Base-by-base conservation (phyloP, 192 early-diverging fungal genomes). In the Chytriomyces sp. region DNA sequence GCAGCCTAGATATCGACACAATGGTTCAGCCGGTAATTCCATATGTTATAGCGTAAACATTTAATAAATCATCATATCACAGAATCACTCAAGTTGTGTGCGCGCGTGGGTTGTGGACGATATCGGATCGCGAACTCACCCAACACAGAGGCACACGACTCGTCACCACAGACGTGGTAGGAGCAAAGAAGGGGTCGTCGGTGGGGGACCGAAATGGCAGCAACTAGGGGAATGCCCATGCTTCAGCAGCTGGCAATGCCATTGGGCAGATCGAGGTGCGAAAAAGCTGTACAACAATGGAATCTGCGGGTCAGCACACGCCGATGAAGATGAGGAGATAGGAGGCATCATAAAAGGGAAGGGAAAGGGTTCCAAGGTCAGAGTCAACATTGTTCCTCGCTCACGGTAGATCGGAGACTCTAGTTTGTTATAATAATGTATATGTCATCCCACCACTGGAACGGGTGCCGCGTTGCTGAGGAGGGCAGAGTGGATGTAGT, bases 1-100 rank as follows among this genome's bases (percentile, higher is more conserved):
- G 34, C 65, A 68, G 65, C 65, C 65, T 68, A 56, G n/a, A 38
- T 55, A 31, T 68, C 65, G 28, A 55, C 65, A 64, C 49, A 41
- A 44, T 31, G n/a, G 52, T 32, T 62, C 65, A 55, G 65, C 52
- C 65, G 65, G 65, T 68, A 68, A 68, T 68, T 68, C 65, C 65
- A 68, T 31, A 31, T 31, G 33, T 32, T 38, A 39, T 68, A 32
- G 31, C 56, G 31, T 30, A 32, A 68, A 30, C 12, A 68, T 26
- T n/a, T 39, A 10, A 55, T 33, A n/a, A 25, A 32, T 31, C 39
- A 19, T 68, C 65, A 68, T 68, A 31, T 26, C 22, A n/a, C 36
- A 44, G 22, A 53, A 55, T 38, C 25, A 61, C 12, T 64, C 14
- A 25, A 5, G 2, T 22, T 2, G 25, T 28, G 14, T 12, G 59